Conservation (phyloP, 805 yeast genomes). For the Candida gorgasii region DNA sequence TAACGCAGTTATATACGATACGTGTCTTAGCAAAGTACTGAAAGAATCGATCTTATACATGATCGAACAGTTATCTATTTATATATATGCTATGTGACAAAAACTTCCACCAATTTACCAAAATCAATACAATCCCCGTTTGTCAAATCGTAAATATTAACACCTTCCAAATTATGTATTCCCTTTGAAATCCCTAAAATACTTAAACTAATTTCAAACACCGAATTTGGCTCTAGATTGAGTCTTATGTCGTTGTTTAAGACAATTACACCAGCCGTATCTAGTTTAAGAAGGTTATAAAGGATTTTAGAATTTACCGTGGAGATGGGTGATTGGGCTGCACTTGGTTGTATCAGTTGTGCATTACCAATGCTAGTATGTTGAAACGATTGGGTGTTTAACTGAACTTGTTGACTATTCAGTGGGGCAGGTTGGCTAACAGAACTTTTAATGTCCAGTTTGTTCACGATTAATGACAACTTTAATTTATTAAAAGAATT, state of each 20-base stretch:
- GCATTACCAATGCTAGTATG: too few species aligned
- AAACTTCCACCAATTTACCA: slow-evolving; percentile 68
- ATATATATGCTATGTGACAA: slow-evolving; percentile 36
- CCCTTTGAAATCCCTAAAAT: slow-evolving; percentile 68
- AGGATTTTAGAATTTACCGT: neutral
- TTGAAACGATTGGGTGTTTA: neutral
- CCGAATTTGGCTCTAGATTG: slow-evolving; percentile 59
- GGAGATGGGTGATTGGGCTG: neutral
- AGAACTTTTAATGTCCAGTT: neutral
- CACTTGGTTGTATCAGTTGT: too few species aligned
- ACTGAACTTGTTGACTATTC: too few species aligned
- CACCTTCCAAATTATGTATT: slow-evolving; percentile 60
- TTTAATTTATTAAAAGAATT: slow-evolving; percentile 51
- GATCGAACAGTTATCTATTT: too few species aligned
- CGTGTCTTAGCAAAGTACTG: too few species aligned
- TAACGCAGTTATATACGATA: too few species aligned
- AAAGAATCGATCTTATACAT: too few species aligned
- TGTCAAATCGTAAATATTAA: slow-evolving; percentile 60
- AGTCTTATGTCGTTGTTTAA: slow-evolving; percentile 66
- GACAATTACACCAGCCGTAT: slow-evolving; percentile 58
- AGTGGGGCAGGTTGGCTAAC: neutral
- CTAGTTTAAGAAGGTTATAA: slow-evolving; percentile 41
- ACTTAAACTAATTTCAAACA: slow-evolving; percentile 62
- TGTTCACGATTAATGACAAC: slow-evolving; percentile 44
- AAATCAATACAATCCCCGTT: slow-evolving; percentile 72